These are phyloP conservation scores for Rubia balearica DNA, from an alignment of 305 asterid genomes.

Conservation along the genomic window DNA sequence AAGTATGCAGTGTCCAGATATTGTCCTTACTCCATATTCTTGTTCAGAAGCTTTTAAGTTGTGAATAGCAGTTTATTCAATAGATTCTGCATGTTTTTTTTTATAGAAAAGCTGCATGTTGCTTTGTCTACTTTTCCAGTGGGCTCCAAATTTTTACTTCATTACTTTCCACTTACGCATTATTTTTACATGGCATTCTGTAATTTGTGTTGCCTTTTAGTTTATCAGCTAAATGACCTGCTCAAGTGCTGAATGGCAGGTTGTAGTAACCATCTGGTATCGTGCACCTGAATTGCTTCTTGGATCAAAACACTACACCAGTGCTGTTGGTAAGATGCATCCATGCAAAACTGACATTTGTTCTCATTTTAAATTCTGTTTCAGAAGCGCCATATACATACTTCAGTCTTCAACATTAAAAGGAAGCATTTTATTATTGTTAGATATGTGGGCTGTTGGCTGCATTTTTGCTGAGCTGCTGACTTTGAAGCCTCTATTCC, in stretches of 20 bases:
- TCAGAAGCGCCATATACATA: neutral
- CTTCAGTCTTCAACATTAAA: constrained; percentile 1
- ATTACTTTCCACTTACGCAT: neutral
- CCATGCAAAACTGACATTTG: constrained; percentile 9
- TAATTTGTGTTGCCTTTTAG: neutral
- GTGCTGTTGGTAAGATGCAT: constrained; percentile 83
- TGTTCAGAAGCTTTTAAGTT: neutral
- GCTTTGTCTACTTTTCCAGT: neutral
- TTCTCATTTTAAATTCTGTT: constrained; percentile 18
- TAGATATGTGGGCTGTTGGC: constrained; percentile 99
- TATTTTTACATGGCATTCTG: neutral
- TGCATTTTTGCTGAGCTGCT: constrained; percentile 99
- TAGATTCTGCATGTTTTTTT: neutral
- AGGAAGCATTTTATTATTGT: constrained; percentile 12
- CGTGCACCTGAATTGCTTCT: constrained; percentile 99
- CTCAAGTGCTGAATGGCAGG: constrained; percentile 41
- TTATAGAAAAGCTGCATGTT: neutral
- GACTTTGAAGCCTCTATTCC: constrained; percentile 93
- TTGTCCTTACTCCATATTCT: neutral
- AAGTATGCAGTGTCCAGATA: neutral
- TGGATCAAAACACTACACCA: constrained; percentile 94
- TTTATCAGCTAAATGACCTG: neutral
- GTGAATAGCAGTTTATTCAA: neutral
- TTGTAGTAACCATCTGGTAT: constrained; percentile 98
- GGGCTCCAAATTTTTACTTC: neutral